These are phyloP conservation scores for Colletotrichum destructivum DNA, from an alignment of 2,329 filamentous ascomycete genomes.

Conservation along the genomic window DNA sequence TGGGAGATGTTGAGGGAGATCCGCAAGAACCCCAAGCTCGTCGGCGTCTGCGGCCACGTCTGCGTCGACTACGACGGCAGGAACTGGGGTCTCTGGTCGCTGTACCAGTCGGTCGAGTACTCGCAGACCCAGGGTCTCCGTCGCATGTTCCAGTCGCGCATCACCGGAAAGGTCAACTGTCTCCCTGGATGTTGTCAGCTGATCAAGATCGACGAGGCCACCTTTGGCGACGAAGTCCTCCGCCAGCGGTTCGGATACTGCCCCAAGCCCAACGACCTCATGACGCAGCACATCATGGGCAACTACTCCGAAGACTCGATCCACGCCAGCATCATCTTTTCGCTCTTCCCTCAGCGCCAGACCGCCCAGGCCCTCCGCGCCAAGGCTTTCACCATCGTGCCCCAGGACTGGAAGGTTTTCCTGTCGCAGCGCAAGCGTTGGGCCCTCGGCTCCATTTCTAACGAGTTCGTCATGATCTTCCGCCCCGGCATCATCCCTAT, in stretches of 20 bases:
- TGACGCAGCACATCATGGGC: slow-evolving; percentile 65
- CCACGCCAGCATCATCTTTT: slow-evolving; percentile 64
- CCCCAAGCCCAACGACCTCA: slow-evolving; percentile 63
- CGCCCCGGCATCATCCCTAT: slow-evolving; percentile 58
- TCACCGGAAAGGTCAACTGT: slow-evolving; percentile 65
- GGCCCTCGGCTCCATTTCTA: slow-evolving; percentile 64
- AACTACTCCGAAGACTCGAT: slow-evolving; percentile 66
- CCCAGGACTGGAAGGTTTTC: slow-evolving; percentile 62
- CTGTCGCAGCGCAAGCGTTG: slow-evolving; percentile 65
- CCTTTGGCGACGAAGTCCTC: slow-evolving; percentile 62
- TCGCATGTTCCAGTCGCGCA: slow-evolving; percentile 64
- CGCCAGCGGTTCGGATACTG: slow-evolving; percentile 64
- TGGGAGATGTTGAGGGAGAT: slow-evolving; percentile 60
- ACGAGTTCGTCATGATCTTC: slow-evolving; percentile 65
- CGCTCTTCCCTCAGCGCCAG: slow-evolving; percentile 58
- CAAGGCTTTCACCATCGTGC: slow-evolving; percentile 63
- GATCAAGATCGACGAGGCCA: slow-evolving; percentile 64
- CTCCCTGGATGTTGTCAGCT: slow-evolving; percentile 66
- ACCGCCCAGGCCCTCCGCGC: slow-evolving; percentile 64
- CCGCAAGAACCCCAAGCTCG: slow-evolving; percentile 58
- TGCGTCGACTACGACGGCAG: slow-evolving; percentile 61
- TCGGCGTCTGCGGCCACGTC: slow-evolving; percentile 65
- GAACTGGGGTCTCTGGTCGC: slow-evolving; percentile 60
- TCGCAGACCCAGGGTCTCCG: slow-evolving; percentile 63
- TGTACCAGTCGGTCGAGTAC: slow-evolving; percentile 65